Percentiles rank a stretch among this genome's conserved stretches.
Evolutionary conservation across 2,329 filamentous ascomycete genomes (phyloP).

Genomic region (Colletotrichum brevisporum): DNA sequence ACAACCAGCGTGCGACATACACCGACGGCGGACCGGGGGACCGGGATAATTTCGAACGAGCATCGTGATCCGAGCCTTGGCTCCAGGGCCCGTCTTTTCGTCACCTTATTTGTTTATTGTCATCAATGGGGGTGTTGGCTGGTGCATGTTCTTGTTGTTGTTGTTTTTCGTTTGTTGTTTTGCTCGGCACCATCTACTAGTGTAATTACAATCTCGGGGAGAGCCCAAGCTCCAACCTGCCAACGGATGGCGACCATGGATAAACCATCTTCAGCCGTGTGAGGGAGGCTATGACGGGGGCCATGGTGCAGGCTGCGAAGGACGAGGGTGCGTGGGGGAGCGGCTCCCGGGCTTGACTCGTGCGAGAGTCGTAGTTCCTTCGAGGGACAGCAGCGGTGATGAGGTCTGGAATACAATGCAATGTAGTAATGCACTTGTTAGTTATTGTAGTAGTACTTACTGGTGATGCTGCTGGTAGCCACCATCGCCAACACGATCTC

Average conservation of each 20-base stretch:
- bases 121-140: too few species aligned
- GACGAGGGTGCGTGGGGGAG: not conserved
- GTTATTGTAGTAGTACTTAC: too few species aligned
- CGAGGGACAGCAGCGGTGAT: not conserved
- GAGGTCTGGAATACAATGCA: too few species aligned
- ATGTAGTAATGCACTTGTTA: too few species aligned
- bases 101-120: too few species aligned
- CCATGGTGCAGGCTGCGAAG: not conserved
- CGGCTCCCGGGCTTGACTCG: constrained; percentile 28
- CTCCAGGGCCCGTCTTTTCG: too few species aligned
- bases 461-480: too few species aligned
- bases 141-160: not conserved
- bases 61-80: too few species aligned
- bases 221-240: not conserved
- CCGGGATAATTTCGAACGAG: too few species aligned
- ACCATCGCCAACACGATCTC: too few species aligned
- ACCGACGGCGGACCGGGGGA: too few species aligned
- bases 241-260: constrained; percentile 26
- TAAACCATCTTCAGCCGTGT: constrained; percentile 26
- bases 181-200: not conserved
- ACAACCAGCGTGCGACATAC: too few species aligned
- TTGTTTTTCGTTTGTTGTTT: constrained; percentile 11
- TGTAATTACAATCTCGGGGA: not conserved
- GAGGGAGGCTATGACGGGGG: not conserved
- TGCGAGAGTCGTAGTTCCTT: constrained; percentile 17